Conservation (phyloP, 306 rosid species). For the Erythrophleum fordii region DNA sequence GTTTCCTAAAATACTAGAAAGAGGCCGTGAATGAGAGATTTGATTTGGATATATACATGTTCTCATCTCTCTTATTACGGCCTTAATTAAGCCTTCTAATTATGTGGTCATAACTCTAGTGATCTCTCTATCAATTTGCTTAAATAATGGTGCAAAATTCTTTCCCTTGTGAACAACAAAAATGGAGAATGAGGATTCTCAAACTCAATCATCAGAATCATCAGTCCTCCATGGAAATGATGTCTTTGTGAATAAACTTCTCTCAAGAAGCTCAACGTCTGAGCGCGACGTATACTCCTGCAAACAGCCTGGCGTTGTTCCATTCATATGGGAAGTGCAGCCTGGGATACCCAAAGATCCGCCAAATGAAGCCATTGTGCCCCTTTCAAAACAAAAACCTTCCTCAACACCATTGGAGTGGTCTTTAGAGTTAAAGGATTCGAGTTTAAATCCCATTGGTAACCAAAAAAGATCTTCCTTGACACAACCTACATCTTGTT, state of each 20-base stretch:
- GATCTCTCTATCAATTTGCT: not conserved
- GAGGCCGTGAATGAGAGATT: not conserved
- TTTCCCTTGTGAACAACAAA: not conserved
- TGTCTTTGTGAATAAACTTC: slow-evolving; percentile 22
- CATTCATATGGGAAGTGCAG: slow-evolving; percentile 40
- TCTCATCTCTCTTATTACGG: not conserved
- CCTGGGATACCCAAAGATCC: slow-evolving; percentile 33
- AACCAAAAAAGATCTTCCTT: not conserved
- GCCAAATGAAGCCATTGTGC: not conserved
- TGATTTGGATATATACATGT: not conserved
- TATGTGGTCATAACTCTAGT: not conserved
- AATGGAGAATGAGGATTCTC: not conserved
- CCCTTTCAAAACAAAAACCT: not conserved
- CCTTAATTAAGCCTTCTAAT: not conserved
- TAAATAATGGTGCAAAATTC: not conserved
- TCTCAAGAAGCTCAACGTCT: not conserved
- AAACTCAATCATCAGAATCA: not conserved
- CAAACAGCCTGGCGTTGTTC: not conserved
- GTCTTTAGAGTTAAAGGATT: not conserved
- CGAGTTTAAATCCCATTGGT: not conserved
- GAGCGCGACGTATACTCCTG: not conserved
- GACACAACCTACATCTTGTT: not conserved
- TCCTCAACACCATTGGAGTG: not conserved
- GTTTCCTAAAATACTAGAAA: not conserved
- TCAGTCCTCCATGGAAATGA: slow-evolving; percentile 22